phyloP scores from a whole-genome alignment of 2,329 filamentous ascomycete genomes.

The Colletotrichum cereale region DNA sequence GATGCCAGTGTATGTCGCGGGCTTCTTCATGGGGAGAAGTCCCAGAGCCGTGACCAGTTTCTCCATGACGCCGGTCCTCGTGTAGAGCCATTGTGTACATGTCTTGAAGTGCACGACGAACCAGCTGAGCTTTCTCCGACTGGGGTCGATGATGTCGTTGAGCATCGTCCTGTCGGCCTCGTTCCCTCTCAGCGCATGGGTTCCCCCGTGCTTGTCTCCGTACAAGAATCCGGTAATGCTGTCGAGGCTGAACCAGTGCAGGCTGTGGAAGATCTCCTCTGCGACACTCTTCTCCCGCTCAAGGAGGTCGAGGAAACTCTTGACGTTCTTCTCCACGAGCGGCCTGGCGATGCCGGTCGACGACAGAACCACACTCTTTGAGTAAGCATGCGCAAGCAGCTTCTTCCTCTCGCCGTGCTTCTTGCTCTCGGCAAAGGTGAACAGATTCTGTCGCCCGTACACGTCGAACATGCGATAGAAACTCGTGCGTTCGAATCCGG shows the following conservation, averaged over 20 bases:
- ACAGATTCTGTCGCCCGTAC: slow-evolving; percentile 64
- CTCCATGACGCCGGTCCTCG: slow-evolving; percentile 53
- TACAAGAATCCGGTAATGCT: slow-evolving; percentile 66
- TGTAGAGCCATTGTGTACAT: slow-evolving; percentile 63
- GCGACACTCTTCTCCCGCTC: slow-evolving; percentile 49
- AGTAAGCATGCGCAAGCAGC: slow-evolving; percentile 63
- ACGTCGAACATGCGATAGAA: slow-evolving; percentile 70
- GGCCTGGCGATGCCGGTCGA: slow-evolving; percentile 46
- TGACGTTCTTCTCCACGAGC: slow-evolving; percentile 55
- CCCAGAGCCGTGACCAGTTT: slow-evolving; percentile 51
- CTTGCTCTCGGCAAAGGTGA: slow-evolving; percentile 59
- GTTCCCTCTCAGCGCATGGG: slow-evolving; percentile 55
- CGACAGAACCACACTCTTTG: slow-evolving; percentile 58
- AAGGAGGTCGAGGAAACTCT: slow-evolving; percentile 48
- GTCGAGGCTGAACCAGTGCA: slow-evolving; percentile 67
- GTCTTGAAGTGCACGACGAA: slow-evolving; percentile 59
- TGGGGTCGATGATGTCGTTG: slow-evolving; percentile 61
- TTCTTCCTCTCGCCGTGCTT: slow-evolving; percentile 65
- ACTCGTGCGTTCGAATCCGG: slow-evolving; percentile 60
- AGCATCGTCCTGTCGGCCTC: slow-evolving; percentile 55
- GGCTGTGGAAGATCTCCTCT: slow-evolving; percentile 60
- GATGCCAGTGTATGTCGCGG: slow-evolving; percentile 64
- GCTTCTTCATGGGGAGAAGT: slow-evolving; percentile 61
- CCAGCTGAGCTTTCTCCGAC: slow-evolving; percentile 61
- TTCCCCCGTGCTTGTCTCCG: slow-evolving; percentile 56